Percentiles rank a stretch among this genome's conserved stretches.
These are phyloP conservation scores for Dillenia suffruticosa DNA, from an alignment of 164 flowering plant genomes.

Conservation along the genomic window DNA sequence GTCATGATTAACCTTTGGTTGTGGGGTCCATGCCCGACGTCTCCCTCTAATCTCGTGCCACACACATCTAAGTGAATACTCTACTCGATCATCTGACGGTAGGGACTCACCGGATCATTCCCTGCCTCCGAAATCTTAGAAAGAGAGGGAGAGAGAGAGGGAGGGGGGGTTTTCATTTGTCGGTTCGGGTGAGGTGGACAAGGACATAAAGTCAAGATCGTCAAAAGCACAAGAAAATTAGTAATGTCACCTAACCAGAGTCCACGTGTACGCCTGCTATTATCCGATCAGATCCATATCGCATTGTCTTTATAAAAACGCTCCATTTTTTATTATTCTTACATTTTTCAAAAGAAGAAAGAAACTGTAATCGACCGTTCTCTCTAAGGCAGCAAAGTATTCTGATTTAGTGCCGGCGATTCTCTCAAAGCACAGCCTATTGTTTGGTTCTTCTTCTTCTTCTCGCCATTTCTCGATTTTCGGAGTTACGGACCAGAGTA, in stretches of 20 bases:
- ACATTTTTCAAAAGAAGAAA: background rate
- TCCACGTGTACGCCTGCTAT: conserved; percentile 8
- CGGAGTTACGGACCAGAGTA: background rate
- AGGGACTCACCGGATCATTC: too few species aligned
- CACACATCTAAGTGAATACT: too few species aligned
- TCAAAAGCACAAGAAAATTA: background rate
- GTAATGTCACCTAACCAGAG: background rate
- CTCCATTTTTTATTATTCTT: background rate
- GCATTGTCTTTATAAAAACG: background rate
- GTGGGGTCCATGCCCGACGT: too few species aligned
- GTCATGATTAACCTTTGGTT: too few species aligned
- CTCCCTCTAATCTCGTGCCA: too few species aligned
- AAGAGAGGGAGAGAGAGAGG: too few species aligned
- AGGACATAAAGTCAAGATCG: background rate
- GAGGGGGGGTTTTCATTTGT: too few species aligned
- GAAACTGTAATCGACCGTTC: conserved; percentile 30
- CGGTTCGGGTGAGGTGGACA: too few species aligned
- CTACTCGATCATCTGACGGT: too few species aligned
- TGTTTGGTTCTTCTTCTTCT: background rate
- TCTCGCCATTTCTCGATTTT: conserved; percentile 4
- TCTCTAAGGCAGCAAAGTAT: background rate
- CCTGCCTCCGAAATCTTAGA: too few species aligned
- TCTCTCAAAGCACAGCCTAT: conserved; percentile 19
- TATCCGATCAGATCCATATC: too few species aligned
- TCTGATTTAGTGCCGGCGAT: conserved; percentile 10